These are phyloP conservation scores for Dictyophora rubrovolvata DNA, from an alignment of 768 basidiomycete genomes.

Conservation along the genomic window DNA sequence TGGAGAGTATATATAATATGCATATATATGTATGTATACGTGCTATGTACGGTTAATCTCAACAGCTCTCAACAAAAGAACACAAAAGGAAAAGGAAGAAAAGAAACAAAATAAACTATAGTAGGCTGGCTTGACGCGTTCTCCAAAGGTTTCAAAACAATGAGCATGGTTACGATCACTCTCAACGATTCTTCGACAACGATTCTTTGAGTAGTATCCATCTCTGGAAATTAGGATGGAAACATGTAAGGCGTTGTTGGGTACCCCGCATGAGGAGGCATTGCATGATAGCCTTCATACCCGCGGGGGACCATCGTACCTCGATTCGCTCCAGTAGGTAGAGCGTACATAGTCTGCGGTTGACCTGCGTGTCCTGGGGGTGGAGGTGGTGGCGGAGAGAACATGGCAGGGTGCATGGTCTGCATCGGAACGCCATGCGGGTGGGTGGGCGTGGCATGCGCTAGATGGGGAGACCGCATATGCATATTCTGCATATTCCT, in stretches of 20 bases:
- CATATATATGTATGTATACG: not conserved
- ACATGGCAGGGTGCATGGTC: constrained; percentile 29
- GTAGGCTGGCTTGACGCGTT: not conserved
- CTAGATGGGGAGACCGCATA: not conserved
- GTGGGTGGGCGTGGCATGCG: not conserved
- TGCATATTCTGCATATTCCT: constrained; percentile 6
- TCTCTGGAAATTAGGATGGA: not conserved
- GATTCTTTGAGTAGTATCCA: not conserved
- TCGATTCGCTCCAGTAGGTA: constrained; percentile 26
- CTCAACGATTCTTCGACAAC: not conserved
- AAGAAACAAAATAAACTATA: not conserved
- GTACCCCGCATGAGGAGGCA: not conserved
- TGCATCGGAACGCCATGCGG: constrained; percentile 30
- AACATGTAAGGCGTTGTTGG: not conserved
- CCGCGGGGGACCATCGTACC: constrained; percentile 40
- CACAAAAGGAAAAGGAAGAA: not conserved
- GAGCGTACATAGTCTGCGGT: constrained; percentile 17
- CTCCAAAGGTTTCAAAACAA: not conserved
- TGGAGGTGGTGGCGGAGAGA: constrained; percentile 19
- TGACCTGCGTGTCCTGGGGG: constrained; percentile 15
- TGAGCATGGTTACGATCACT: no score
- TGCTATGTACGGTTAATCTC: not conserved
- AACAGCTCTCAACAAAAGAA: constrained; percentile 15
- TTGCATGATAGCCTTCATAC: not conserved
- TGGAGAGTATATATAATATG: not conserved